Evolutionary conservation across 208 protist species (phyloP).

Genomic region (Acanthamoeba triangularis): DNA sequence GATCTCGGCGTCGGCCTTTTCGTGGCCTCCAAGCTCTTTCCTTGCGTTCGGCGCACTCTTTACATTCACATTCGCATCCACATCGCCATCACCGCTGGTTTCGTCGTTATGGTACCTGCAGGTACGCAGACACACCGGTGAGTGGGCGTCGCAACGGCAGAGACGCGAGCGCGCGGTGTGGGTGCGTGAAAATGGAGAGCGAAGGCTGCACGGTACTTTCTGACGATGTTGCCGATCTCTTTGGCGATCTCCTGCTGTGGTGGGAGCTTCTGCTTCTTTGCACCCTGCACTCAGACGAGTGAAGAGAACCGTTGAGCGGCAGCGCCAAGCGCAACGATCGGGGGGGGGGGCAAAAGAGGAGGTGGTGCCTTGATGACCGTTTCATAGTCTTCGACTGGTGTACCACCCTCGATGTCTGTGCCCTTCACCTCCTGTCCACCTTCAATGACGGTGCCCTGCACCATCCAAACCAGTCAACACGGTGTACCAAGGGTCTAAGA

Average conservation of each 20-base stretch:
- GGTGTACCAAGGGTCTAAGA: no score
- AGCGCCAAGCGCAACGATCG: not conserved
- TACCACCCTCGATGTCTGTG: not conserved
- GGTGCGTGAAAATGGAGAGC: no score
- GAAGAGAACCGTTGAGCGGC: not conserved
- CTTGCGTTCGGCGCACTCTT: not conserved
- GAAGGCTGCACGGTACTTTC: not conserved
- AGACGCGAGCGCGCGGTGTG: no score
- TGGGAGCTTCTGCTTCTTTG: no score
- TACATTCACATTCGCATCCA: no score
- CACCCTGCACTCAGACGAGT: not conserved
- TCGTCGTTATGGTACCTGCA: not conserved
- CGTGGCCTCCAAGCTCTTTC: not conserved
- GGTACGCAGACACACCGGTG: not conserved
- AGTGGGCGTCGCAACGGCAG: no score
- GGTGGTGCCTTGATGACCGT: not conserved
- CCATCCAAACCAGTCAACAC: not conserved
- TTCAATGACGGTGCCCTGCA: slow-evolving; percentile 6
- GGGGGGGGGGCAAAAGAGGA: not conserved
- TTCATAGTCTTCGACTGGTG: not conserved
- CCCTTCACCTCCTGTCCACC: not conserved
- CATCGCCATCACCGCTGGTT: not conserved
- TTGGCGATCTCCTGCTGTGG: not conserved
- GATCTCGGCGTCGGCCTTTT: slow-evolving; percentile 2
- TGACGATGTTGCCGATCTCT: not conserved